A percentile compares a stretch with the other conserved stretches of the same genome.
These are phyloP conservation scores for Rhinocladiella mackenziei DNA, from an alignment of 2,329 filamentous ascomycete species.

Conservation along the genomic window DNA sequence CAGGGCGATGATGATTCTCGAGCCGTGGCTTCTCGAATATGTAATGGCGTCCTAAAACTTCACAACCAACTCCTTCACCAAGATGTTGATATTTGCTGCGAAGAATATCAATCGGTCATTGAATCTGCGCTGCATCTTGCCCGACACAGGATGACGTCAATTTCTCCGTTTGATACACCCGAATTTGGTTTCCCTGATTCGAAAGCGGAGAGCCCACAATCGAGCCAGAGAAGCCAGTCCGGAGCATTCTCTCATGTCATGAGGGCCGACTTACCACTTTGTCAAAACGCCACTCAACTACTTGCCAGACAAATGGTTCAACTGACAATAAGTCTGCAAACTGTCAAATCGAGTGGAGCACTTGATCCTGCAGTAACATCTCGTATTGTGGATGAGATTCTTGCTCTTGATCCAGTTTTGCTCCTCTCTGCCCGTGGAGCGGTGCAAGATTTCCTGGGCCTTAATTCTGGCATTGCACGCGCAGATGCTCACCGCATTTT, in stretches of 20 bases:
- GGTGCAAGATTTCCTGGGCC: constrained; percentile 17
- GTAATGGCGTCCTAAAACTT: constrained; percentile 6
- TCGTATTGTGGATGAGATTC: constrained; percentile 18
- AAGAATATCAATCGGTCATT: constrained; percentile 13
- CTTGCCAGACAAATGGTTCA: constrained; percentile 13
- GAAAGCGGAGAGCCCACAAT: constrained; percentile 12
- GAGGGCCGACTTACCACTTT: constrained; percentile 18
- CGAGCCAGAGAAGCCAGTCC: constrained; percentile 7
- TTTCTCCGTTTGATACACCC: not conserved
- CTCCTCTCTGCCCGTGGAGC: constrained; percentile 19
- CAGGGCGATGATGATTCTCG: constrained; percentile 3
- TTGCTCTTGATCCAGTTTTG: constrained; percentile 14
- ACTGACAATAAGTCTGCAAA: constrained; percentile 14
- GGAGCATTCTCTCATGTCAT: not conserved
- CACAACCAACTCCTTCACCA: constrained; percentile 9
- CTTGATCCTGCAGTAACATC: constrained; percentile 14
- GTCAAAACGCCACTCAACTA: constrained; percentile 4
- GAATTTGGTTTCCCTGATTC: constrained; percentile 16
- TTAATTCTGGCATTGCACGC: constrained; percentile 14
- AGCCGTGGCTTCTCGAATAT: constrained; percentile 13
- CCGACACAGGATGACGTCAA: constrained; percentile 2
- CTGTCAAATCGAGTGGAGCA: constrained; percentile 10
- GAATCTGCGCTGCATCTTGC: constrained; percentile 13
- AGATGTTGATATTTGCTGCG: not conserved
- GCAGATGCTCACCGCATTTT: constrained; percentile 44